These are phyloP conservation scores for Nemania diffusa DNA, from an alignment of 2,329 filamentous ascomycete genomes.

Conservation along the genomic window DNA sequence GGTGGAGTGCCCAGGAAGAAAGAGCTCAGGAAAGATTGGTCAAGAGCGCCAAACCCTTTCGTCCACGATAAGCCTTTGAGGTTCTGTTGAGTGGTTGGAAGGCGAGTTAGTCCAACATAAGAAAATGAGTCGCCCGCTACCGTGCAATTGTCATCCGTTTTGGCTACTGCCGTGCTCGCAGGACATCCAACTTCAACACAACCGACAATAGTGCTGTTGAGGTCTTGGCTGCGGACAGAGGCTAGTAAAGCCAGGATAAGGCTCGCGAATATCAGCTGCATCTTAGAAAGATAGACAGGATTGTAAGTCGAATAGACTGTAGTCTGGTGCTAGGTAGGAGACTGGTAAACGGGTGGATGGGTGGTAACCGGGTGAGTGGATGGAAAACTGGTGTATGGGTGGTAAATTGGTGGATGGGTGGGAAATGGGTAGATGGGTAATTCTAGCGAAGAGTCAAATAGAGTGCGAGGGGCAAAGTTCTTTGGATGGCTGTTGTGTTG, in stretches of 20 bases:
- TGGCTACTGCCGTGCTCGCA: conserved; percentile 24
- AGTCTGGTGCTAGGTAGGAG: background rate
- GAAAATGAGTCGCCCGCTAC: conserved; percentile 38
- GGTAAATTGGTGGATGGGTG: too few relatives aligned
- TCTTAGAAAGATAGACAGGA: background rate
- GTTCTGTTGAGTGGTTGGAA: conserved; percentile 22
- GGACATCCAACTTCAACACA: conserved; percentile 43
- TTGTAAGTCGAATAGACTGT: background rate
- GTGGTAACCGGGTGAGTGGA: too few relatives aligned
- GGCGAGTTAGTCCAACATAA: conserved; percentile 36
- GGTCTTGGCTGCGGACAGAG: conserved; percentile 29
- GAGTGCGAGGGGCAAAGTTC: too few relatives aligned
- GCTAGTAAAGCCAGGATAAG: conserved; percentile 16
- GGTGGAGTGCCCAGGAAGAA: conserved; percentile 40
- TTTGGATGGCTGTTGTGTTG: too few relatives aligned
- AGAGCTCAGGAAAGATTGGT: conserved; percentile 32
- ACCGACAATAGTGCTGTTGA: conserved; percentile 41
- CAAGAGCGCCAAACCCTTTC: conserved; percentile 35
- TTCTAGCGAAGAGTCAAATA: too few relatives aligned
- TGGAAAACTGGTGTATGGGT: too few relatives aligned
- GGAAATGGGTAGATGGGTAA: too few relatives aligned
- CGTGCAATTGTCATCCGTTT: conserved; percentile 39
- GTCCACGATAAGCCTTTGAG: conserved; percentile 42
- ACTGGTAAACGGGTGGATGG: background rate
- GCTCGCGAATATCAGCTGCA: background rate